Conservation (phyloP, 805 yeast species). For the Groenewaldozyma salmanticensis region DNA sequence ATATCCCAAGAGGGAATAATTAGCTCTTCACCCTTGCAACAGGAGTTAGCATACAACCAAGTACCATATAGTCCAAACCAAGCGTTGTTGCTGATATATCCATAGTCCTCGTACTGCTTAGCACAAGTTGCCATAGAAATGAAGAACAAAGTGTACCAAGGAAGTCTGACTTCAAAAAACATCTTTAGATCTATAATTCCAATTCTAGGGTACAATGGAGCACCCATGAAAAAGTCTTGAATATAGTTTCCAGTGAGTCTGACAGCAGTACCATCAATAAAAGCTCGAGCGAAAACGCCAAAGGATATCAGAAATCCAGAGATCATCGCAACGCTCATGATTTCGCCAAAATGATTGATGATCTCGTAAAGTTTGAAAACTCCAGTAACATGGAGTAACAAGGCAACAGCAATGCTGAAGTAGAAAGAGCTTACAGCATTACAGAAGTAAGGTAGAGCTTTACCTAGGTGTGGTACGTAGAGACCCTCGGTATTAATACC, state of each 20-base stretch:
- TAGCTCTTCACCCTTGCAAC: constrained; percentile 95
- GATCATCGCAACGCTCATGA: constrained; percentile 85
- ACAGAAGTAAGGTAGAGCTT: constrained; percentile 85
- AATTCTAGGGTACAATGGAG: constrained; percentile 90
- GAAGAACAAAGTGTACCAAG: constrained; percentile 88
- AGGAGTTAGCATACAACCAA: constrained; percentile 92
- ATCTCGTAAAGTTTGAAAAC: constrained; percentile 64
- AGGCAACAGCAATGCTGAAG: constrained; percentile 46
- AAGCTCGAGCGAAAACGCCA: constrained; percentile 57
- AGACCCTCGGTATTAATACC: constrained; percentile 95
- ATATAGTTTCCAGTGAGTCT: constrained; percentile 85
- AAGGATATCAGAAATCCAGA: constrained; percentile 66
- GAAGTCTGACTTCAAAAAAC: constrained; percentile 95
- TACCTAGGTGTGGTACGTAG: constrained; percentile 72
- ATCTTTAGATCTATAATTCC: constrained; percentile 90
- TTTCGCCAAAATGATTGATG: constrained; percentile 76
- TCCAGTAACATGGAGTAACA: constrained; percentile 62
- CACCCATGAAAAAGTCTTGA: constrained; percentile 95
- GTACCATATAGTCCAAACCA: constrained; percentile 69
- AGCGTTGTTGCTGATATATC: constrained; percentile 69
- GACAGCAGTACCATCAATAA: constrained; percentile 66
- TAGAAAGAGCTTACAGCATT: constrained; percentile 86
- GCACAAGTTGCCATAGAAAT: constrained; percentile 63
- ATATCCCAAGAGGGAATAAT: constrained; percentile 99
- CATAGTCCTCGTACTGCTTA: constrained; percentile 74